Conservation (phyloP, 345 rosid genomes). For the Acer saccharum region DNA sequence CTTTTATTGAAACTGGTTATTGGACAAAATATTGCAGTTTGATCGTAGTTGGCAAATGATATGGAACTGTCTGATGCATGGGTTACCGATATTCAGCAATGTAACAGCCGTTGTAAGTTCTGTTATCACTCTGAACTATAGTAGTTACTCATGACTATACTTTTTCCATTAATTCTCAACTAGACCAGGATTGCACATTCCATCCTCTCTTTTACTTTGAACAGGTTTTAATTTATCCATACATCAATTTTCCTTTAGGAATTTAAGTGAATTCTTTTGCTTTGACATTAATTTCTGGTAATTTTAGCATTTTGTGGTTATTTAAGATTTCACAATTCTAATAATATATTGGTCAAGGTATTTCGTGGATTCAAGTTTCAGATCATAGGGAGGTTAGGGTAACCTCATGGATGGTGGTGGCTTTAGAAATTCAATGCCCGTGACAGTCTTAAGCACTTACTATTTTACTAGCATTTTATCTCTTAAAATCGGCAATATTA, state of each 20-base stretch:
- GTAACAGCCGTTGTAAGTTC: conserved; percentile 66
- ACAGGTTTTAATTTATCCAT: neutral
- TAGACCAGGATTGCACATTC: neutral
- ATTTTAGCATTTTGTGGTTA: neutral
- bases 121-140: conserved; percentile 14
- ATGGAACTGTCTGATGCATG: conserved; percentile 78
- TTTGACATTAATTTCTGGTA: neutral
- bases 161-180: neutral
- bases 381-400: neutral
- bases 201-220: neutral
- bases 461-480: neutral
- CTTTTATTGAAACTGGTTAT: conserved; percentile 8
- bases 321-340: neutral
- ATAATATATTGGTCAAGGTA: neutral
- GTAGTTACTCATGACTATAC: neutral
- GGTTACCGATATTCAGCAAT: conserved; percentile 78
- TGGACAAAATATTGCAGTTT: conserved; percentile 49
- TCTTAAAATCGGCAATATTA: neutral
- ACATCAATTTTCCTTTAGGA: neutral
- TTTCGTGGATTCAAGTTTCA: neutral
- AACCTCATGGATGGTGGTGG: neutral
- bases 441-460: neutral
- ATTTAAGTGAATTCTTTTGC: neutral
- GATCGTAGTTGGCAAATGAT: conserved; percentile 70
- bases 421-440: neutral